Conservation (phyloP, 148 eudicot genomes). For the Selenicereus undatus region DNA sequence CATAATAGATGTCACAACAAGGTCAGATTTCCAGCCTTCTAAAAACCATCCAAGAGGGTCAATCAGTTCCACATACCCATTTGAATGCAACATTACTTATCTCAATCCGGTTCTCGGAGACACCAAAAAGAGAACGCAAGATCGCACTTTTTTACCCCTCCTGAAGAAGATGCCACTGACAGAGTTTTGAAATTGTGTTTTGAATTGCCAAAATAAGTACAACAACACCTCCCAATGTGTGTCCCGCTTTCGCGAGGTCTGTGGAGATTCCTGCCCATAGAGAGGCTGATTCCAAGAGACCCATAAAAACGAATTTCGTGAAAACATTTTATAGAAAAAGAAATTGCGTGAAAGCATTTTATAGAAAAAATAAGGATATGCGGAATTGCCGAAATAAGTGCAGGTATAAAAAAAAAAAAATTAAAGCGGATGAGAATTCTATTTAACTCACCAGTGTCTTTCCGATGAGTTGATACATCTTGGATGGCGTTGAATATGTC, state of each 20-base stretch:
- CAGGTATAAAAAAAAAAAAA: neutral
- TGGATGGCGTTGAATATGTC: slow-evolving; percentile 57
- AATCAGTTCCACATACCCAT: neutral
- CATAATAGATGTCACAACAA: neutral
- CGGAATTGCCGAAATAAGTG: neutral
- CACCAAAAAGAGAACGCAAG: neutral
- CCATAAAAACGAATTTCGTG: no score
- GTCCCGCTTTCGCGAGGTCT: no score
- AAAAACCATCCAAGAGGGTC: neutral
- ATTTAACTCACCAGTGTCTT: slow-evolving; percentile 51
- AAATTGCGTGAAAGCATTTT: no score
- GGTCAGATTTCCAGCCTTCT: neutral
- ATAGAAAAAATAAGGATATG: no score
- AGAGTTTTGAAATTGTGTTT: neutral
- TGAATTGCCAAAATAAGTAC: neutral
- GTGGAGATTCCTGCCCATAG: no score
- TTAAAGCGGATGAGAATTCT: neutral
- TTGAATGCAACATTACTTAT: neutral
- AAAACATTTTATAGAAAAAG: no score
- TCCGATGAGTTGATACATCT: slow-evolving; percentile 54
- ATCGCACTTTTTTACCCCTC: neutral
- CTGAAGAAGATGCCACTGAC: no score
- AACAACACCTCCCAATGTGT: no score
- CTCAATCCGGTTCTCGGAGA: neutral
- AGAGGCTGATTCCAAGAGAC: no score